Conservation (phyloP, 208 protist genomes). For the Angomonas desouzai region DNA sequence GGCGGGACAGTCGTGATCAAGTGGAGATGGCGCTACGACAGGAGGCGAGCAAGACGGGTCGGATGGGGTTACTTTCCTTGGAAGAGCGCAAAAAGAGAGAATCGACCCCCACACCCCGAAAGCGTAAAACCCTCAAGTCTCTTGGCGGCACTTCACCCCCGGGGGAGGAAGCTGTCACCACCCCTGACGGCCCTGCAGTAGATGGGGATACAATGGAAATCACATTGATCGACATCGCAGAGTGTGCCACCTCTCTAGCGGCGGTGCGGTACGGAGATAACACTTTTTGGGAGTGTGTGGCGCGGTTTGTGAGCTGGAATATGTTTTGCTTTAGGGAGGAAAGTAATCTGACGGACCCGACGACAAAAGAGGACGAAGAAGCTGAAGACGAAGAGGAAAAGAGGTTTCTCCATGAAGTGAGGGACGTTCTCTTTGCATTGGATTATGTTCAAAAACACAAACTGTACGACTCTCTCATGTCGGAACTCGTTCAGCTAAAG, state of each 20-base stretch:
- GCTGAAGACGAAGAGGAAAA: constrained; percentile 10
- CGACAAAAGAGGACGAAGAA: background rate
- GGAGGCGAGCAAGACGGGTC: constrained; percentile 10
- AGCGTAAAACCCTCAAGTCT: background rate
- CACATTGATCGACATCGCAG: constrained; percentile 36
- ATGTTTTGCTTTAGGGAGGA: background rate
- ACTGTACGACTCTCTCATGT: constrained; percentile 67
- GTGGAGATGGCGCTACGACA: constrained; percentile 12
- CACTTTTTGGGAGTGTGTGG: constrained; percentile 38
- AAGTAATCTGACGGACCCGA: background rate
- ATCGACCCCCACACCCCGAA: background rate
- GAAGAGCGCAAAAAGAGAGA: constrained; percentile 33
- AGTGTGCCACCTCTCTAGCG: constrained; percentile 39
- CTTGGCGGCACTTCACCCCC: background rate
- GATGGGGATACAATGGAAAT: constrained; percentile 5
- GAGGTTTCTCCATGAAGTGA: constrained; percentile 29
- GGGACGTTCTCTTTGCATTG: constrained; percentile 68
- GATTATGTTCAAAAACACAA: constrained; percentile 38
- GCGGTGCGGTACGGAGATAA: constrained; percentile 38
- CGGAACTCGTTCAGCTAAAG: constrained; percentile 30
- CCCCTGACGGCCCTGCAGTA: background rate
- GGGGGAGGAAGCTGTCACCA: background rate
- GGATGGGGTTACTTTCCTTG: constrained; percentile 40
- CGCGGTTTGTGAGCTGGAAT: constrained; percentile 27
- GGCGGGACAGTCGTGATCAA: background rate